phyloP scores from a whole-genome alignment of 257 asterid genomes.

The Fraxinus americana region DNA sequence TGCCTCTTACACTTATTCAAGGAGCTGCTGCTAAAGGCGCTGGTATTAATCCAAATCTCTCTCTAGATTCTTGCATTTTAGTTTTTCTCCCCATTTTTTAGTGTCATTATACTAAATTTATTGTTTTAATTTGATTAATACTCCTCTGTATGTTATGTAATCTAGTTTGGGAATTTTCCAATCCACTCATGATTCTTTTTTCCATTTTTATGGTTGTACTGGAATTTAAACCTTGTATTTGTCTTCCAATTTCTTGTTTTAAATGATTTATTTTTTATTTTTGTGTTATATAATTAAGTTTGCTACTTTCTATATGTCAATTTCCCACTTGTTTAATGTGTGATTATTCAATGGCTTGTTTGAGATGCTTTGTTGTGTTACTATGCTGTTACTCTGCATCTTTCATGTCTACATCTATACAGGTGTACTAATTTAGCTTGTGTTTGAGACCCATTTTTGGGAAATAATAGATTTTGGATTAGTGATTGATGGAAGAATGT shows the following conservation, averaged over 20 bases:
- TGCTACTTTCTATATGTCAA: neutral
- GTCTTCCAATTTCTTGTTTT: neutral
- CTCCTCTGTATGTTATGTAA: neutral
- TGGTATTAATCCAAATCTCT: conserved; percentile 39
- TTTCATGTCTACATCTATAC: neutral
- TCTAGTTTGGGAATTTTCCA: neutral
- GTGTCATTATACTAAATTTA: neutral
- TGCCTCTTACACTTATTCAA: conserved; percentile 65
- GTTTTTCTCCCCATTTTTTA: neutral
- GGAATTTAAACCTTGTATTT: neutral
- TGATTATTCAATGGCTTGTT: neutral
- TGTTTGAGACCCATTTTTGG: too few relatives aligned
- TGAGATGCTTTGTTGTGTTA: conserved; percentile 14
- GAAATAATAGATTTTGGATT: too few relatives aligned
- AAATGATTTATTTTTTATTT: neutral
- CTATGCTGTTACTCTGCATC: neutral
- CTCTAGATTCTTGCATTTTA: conserved; percentile 17
- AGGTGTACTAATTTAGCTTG: neutral
- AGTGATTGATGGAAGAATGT: too few relatives aligned
- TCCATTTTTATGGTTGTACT: neutral
- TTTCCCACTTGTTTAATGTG: neutral
- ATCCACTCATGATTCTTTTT: conserved; percentile 2
- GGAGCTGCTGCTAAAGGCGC: conserved; percentile 92
- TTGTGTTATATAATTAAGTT: conserved; percentile 8
- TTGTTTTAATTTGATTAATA: neutral